Evolutionary conservation across 306 rosid species (phyloP).

Genomic region (Lupinus albus): DNA sequence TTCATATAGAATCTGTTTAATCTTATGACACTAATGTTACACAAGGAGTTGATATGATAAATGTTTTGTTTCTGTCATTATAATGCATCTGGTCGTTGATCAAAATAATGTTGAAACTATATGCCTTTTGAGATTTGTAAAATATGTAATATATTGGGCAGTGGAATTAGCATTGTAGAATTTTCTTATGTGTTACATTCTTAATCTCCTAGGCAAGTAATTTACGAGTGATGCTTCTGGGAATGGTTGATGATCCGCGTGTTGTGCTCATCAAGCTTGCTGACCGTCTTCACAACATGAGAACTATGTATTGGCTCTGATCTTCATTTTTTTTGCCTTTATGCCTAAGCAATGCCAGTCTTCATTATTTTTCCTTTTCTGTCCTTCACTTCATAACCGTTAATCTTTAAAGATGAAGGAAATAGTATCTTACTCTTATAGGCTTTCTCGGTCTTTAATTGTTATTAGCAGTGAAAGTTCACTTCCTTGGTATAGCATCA

Average conservation of each 20-base stretch:
- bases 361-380: constrained; percentile 29
- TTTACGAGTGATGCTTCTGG: constrained; percentile 92
- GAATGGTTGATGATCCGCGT: constrained; percentile 99
- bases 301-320: constrained; percentile 78
- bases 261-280: constrained; percentile 99
- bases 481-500: constrained; percentile 18
- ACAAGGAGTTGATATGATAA: constrained; percentile 14
- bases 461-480: constrained; percentile 14
- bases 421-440: constrained; percentile 11
- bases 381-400: constrained; percentile 12
- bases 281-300: constrained; percentile 98
- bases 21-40: constrained; percentile 23
- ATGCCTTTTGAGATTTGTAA: constrained; percentile 32
- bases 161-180: constrained; percentile 34
- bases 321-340: constrained; percentile 29
- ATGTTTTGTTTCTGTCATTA: constrained; percentile 4
- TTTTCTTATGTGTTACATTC: constrained; percentile 50
- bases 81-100: constrained; percentile 31
- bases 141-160: constrained; percentile 25
- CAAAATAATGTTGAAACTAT: constrained; percentile 28
- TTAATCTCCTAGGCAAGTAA: constrained; percentile 75
- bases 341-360: constrained; percentile 23
- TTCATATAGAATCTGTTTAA: constrained; percentile 15
- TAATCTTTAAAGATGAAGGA: constrained; percentile 23
- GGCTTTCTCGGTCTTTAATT: constrained; percentile 10